Conservation (phyloP, 1,284 basidiomycete species). For the Rugiboletus extremiorientalis region DNA sequence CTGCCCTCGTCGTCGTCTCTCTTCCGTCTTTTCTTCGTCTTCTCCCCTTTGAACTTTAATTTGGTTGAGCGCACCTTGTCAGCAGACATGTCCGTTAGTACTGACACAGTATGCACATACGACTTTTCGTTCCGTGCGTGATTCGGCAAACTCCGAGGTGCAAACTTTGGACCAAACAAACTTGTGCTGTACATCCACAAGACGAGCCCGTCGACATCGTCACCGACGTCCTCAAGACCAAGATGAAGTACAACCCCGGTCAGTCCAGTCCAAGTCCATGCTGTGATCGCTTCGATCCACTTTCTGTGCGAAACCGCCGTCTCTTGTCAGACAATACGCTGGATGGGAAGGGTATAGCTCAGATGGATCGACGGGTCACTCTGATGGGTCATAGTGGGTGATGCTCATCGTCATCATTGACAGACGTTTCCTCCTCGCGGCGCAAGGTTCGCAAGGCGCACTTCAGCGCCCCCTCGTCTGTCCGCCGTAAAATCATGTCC, state of each 20-base stretch:
- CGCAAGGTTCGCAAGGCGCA: slow-evolving; percentile 98
- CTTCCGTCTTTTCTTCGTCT: slow-evolving; percentile 78
- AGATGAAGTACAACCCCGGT: slow-evolving; percentile 81
- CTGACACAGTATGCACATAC: background rate
- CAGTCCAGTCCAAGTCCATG: slow-evolving; percentile 39
- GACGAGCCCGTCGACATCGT: slow-evolving; percentile 25
- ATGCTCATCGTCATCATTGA: slow-evolving; percentile 29
- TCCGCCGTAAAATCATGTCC: slow-evolving; percentile 98
- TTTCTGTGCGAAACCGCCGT: slow-evolving; percentile 21
- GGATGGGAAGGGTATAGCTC: slow-evolving; percentile 48
- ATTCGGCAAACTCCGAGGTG: slow-evolving; percentile 27
- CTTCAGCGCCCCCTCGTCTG: slow-evolving; percentile 89
- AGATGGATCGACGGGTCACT: slow-evolving; percentile 44
- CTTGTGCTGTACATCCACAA: slow-evolving; percentile 13
- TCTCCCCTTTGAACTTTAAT: slow-evolving; percentile 87
- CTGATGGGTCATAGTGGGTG: slow-evolving; percentile 16
- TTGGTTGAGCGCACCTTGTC: slow-evolving; percentile 63
- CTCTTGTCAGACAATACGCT: slow-evolving; percentile 38
- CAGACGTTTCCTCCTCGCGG: slow-evolving; percentile 85
- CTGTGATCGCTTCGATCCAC: background rate
- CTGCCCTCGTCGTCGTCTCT: slow-evolving; percentile 49
- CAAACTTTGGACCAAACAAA: slow-evolving; percentile 40
- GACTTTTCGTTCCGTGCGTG: background rate
- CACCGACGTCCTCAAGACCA: slow-evolving; percentile 63
- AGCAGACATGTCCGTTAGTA: slow-evolving; percentile 25